Percentiles rank a stretch among this genome's conserved stretches.
phyloP scores from a whole-genome alignment of 345 rosid genomes.

The Euphorbia peplus region DNA sequence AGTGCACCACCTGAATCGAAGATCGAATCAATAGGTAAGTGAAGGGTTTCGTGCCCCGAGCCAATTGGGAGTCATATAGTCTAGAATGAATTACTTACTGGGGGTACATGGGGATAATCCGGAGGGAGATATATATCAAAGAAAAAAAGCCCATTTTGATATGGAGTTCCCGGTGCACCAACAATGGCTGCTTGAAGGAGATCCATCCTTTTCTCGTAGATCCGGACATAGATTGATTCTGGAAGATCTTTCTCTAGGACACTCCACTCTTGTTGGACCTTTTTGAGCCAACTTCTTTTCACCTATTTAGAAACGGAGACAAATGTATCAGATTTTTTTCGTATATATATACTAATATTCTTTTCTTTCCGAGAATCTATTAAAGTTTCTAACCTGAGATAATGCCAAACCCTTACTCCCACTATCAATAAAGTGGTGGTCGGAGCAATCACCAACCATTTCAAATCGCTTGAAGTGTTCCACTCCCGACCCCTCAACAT shows the following conservation, averaged over 20 bases:
- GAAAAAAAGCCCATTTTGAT: slow-evolving; percentile 89
- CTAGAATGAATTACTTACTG: slow-evolving; percentile 50
- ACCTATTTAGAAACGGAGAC: slow-evolving; percentile 36
- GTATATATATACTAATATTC: background rate
- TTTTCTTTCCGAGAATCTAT: slow-evolving; percentile 3
- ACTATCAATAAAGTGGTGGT: slow-evolving; percentile 63
- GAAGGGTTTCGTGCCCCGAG: background rate
- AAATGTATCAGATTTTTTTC: slow-evolving; percentile 8
- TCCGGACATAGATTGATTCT: slow-evolving; percentile 82
- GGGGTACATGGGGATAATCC: slow-evolving; percentile 83
- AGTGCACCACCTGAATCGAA: slow-evolving; percentile 64
- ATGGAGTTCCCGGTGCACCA: slow-evolving; percentile 88
- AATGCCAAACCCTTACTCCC: slow-evolving; percentile 38
- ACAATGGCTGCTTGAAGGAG: slow-evolving; percentile 77
- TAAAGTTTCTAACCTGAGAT: slow-evolving; percentile 58
- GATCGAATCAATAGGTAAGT: background rate
- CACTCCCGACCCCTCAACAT: slow-evolving; percentile 18
- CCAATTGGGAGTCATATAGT: slow-evolving; percentile 3
- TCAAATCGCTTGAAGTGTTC: slow-evolving; percentile 61
- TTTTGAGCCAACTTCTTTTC: slow-evolving; percentile 71
- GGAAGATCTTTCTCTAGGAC: slow-evolving; percentile 69
- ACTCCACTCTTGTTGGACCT: slow-evolving; percentile 92
- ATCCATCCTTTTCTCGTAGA: slow-evolving; percentile 83
- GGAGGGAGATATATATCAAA: slow-evolving; percentile 84
- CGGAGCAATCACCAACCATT: slow-evolving; percentile 67